Evolutionary conservation across 345 rosid genomes (phyloP).

Genomic region (Aquilaria yunnanensis): DNA sequence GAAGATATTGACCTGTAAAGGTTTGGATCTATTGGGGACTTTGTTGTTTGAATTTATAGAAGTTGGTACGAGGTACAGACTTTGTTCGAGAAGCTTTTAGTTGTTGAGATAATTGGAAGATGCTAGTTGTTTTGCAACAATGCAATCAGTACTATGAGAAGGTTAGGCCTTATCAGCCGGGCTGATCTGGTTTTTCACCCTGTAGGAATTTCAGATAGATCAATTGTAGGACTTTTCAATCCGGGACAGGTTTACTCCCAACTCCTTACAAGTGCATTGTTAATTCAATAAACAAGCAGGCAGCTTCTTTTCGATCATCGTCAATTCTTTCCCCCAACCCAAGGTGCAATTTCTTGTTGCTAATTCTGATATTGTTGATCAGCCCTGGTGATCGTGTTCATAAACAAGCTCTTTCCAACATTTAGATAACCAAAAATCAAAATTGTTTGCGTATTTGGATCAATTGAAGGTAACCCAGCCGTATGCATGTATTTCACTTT

Average conservation of each 20-base stretch:
- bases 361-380: slow-evolving; percentile 18
- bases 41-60: no score
- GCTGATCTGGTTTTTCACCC: slow-evolving; percentile 43
- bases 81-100: slow-evolving; percentile 11
- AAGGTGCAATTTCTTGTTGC: slow-evolving; percentile 20
- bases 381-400: slow-evolving; percentile 86
- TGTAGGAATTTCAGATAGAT: slow-evolving; percentile 50
- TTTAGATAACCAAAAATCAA: slow-evolving; percentile 81
- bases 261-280: slow-evolving; percentile 36
- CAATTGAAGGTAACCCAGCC: no score
- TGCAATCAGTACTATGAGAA: slow-evolving; percentile 49
- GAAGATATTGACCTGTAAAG: slow-evolving; percentile 21
- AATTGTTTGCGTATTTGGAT: slow-evolving; percentile 14
- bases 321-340: slow-evolving; percentile 40
- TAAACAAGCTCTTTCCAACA: slow-evolving; percentile 90
- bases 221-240: slow-evolving; percentile 70
- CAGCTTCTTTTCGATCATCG: slow-evolving; percentile 10
- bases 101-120: slow-evolving; percentile 45
- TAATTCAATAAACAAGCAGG: slow-evolving; percentile 25
- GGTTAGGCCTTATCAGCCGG: slow-evolving; percentile 35
- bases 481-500: no score
- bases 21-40: not conserved
- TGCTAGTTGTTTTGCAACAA: slow-evolving; percentile 68
- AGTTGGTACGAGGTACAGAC: slow-evolving; percentile 14
- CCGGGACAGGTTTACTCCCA: slow-evolving; percentile 72